Conservation (phyloP, 352 stramenopile species). For the Phytophthora agathidicida region DNA sequence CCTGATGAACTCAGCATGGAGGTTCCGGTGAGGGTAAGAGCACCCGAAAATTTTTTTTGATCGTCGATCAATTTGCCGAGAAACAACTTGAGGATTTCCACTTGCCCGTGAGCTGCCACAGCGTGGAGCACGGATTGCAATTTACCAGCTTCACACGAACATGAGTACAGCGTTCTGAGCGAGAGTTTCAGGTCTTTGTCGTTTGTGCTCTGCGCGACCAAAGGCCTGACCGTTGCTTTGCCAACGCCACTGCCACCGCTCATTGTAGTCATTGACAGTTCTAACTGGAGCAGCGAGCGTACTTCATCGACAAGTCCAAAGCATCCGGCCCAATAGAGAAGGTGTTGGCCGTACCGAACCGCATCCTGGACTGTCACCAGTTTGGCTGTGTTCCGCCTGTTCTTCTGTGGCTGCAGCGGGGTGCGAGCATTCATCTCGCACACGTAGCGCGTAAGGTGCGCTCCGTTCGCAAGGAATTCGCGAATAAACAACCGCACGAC, state of each 20-base stretch:
- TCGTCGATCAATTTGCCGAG: slow-evolving; percentile 53
- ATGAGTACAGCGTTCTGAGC: slow-evolving; percentile 54
- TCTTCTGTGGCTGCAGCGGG: slow-evolving; percentile 29
- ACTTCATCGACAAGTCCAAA: slow-evolving; percentile 70
- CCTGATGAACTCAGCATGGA: slow-evolving; percentile 17
- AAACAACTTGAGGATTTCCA: slow-evolving; percentile 58
- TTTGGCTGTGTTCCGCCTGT: slow-evolving; percentile 16
- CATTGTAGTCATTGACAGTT: slow-evolving; percentile 15
- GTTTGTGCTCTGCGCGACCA: slow-evolving; percentile 6
- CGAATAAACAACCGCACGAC: slow-evolving; percentile 49
- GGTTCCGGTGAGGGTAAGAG: slow-evolving; percentile 2
- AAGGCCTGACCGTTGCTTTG: slow-evolving; percentile 6
- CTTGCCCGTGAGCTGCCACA: slow-evolving; percentile 54
- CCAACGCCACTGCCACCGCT: slow-evolving; percentile 1
- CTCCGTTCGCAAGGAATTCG: slow-evolving; percentile 60
- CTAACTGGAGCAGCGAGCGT: slow-evolving; percentile 41
- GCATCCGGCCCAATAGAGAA: slow-evolving; percentile 78
- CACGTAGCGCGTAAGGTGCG: slow-evolving; percentile 55
- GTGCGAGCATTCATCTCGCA: slow-evolving; percentile 65
- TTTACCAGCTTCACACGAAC: slow-evolving; percentile 70
- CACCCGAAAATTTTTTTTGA: slow-evolving; percentile 38
- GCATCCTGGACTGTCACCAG: slow-evolving; percentile 38
- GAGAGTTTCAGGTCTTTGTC: slow-evolving; percentile 19
- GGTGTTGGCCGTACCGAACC: slow-evolving; percentile 75
- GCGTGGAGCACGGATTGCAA: slow-evolving; percentile 71